A percentile compares a stretch with the other conserved stretches of the same genome.
These are phyloP conservation scores for Lachnellula hyalina DNA, from an alignment of 2,329 filamentous ascomycete genomes.

Conservation along the genomic window DNA sequence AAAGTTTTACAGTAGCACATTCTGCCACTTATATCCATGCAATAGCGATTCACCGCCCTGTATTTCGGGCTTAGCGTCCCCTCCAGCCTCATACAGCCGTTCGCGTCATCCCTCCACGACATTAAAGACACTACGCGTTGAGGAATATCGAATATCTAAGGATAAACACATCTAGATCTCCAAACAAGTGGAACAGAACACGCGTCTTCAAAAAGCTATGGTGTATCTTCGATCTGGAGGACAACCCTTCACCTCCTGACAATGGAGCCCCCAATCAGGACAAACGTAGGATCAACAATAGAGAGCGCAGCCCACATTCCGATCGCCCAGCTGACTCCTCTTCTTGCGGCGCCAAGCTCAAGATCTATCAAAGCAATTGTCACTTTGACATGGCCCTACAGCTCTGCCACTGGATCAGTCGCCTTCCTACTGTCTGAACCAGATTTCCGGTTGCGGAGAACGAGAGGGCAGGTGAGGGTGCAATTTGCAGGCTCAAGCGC, in stretches of 20 bases:
- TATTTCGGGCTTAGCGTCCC: neutral
- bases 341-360: conserved; percentile 36
- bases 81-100: neutral
- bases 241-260: conserved; percentile 2
- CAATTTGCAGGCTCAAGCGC: conserved; percentile 69
- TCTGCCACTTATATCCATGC: no score
- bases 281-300: conserved; percentile 1
- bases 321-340: conserved; percentile 51
- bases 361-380: conserved; percentile 63
- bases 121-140: no score
- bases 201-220: neutral
- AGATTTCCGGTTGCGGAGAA: conserved; percentile 73
- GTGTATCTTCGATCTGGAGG: neutral
- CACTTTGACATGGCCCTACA: conserved; percentile 89
- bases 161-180: neutral
- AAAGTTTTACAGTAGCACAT: no score
- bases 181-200: neutral
- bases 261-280: conserved; percentile 12
- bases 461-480: conserved; percentile 75
- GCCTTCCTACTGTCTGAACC: conserved; percentile 79
- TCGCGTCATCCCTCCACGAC: no score
- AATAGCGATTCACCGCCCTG: no score
- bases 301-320: conserved; percentile 37
- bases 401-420: conserved; percentile 65
- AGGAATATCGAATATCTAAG: no score